Base-by-base conservation (phyloP, 495 filamentous ascomycete genomes). In the Neurospora sp. region DNA sequence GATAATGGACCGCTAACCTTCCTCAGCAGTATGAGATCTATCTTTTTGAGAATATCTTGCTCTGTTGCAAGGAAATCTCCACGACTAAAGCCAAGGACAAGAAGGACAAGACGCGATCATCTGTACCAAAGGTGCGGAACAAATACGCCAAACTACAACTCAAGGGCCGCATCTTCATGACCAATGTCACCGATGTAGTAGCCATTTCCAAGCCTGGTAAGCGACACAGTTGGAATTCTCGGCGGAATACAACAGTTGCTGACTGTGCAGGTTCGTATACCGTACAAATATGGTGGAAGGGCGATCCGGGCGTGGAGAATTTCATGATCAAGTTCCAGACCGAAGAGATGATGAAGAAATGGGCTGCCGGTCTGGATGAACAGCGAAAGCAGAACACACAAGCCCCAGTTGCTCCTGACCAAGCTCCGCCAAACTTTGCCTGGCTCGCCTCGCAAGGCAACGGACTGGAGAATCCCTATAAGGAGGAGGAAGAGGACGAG, bases 101-200 rank as follows among this genome's bases (percentile, higher is more conserved):
- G 69, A 88, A 90, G 72, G 89, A 90, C 80, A 90, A 88, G 75
- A 83, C 84, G 17, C 81, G 79, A 72, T 79, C 83, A n/a, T 78
- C 78, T 2, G 76, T 71, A 3, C 78, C 81, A 10, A 95, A 92
- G 78, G 87, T 89, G 70, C 92, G 92, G 78, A 86, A 86, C 75
- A 87, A 91, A 83, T 94, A 92, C 77, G 88, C 91, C 40, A 94
- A 92, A 79, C 85, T 99, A 69, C 94, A 97, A 79, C 87, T 99
- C 39, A 99, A 98, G 83, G 96, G 96, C 34, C 89, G 96, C 28
- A 99, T 99, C 77, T 98, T 98, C 82, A 98, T 99, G 95, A 94
- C 95, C 72, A 99, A 99, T 79, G 95, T 99, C 62, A 99, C 96
- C 8, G 94, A 98, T 78, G 92, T 97, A 34, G 84, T 97, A 5